phyloP scores from a whole-genome alignment of 106 monocot genomes.

The Dendrobium huoshanense region DNA sequence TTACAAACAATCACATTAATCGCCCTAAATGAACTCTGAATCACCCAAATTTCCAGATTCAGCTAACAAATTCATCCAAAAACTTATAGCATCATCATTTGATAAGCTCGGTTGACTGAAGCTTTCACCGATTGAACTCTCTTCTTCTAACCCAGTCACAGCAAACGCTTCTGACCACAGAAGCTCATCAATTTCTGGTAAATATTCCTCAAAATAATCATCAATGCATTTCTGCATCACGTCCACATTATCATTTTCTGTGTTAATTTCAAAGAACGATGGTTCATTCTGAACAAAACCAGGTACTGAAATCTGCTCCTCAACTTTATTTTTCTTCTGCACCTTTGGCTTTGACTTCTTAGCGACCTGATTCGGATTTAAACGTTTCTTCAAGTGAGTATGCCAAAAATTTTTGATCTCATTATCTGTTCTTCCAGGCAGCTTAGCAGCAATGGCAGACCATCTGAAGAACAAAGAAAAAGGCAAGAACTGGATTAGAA shows the following conservation, averaged over 20 bases:
- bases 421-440: slow-evolving; percentile 8
- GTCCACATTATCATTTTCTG: not conserved
- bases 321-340: not conserved
- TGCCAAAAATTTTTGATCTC: slow-evolving; percentile 5
- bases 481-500: too few relatives aligned
- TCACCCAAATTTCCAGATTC: not conserved
- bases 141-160: not conserved
- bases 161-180: not conserved
- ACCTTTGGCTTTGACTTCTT: not conserved
- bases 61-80: not conserved
- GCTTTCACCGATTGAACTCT: not conserved
- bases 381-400: not conserved
- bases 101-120: not conserved
- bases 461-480: not conserved
- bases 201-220: not conserved
- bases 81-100: not conserved
- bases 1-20: not conserved
- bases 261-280: not conserved
- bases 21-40: not conserved
- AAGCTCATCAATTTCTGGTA: not conserved
- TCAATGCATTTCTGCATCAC: not conserved
- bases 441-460: not conserved
- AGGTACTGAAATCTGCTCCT: not conserved
- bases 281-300: not conserved
- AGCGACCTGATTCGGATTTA: not conserved